Evolutionary conservation across 2,329 filamentous ascomycete genomes (phyloP).

Genomic region (Myrmaecium sp.): DNA sequence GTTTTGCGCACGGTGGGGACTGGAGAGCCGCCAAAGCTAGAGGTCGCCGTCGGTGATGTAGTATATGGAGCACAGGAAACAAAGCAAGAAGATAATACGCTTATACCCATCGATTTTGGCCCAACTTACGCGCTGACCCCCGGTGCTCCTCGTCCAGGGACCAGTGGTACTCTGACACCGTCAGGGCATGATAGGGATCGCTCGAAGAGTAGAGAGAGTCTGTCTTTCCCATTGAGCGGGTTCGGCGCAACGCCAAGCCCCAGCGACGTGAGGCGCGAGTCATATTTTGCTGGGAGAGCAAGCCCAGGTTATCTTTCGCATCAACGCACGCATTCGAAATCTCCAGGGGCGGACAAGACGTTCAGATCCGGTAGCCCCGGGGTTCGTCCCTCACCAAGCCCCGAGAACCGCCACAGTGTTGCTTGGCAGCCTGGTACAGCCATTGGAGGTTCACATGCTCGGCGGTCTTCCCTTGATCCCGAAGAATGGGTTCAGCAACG

Average conservation of each 20-base stretch:
- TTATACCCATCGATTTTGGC: slow-evolving; percentile 56
- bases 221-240: background rate
- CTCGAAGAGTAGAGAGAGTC: slow-evolving; percentile 9
- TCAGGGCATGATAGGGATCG: slow-evolving; percentile 13
- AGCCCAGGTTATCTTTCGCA: slow-evolving; percentile 25
- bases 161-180: slow-evolving; percentile 35
- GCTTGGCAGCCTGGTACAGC: slow-evolving; percentile 63
- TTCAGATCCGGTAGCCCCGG: no score
- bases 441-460: slow-evolving; percentile 1
- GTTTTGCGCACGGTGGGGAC: no score
- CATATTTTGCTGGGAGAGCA: slow-evolving; percentile 13
- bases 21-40: no score
- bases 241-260: no score
- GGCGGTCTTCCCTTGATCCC: slow-evolving; percentile 36
- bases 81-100: slow-evolving; percentile 14
- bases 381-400: slow-evolving; percentile 33
- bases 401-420: slow-evolving; percentile 45
- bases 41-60: slow-evolving; percentile 1
- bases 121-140: slow-evolving; percentile 57
- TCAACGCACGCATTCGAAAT: slow-evolving; percentile 19
- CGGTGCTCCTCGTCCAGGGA: slow-evolving; percentile 35
- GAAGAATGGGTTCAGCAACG: slow-evolving; percentile 77
- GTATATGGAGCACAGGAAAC: slow-evolving; percentile 48
- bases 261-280: slow-evolving; percentile 14
- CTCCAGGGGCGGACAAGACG: slow-evolving; percentile 8